Conservation (phyloP, 1,139 yeast species). For the Nakaseomyces glabratus region DNA sequence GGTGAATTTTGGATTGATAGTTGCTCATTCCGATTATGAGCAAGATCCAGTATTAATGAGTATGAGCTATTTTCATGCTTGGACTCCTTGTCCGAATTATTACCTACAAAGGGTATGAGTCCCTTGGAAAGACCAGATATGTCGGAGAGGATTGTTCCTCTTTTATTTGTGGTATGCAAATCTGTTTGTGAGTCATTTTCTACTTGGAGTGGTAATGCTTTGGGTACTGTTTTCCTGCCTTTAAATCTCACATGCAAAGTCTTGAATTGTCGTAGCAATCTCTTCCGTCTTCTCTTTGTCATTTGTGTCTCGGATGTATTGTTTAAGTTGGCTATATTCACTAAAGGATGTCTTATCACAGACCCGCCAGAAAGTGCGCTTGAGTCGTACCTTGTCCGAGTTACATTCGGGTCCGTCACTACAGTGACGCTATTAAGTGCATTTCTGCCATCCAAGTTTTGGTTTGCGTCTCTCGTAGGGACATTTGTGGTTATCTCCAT, state of each 20-base stretch:
- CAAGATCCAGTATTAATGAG: conserved; percentile 7
- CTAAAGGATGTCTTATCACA: conserved; percentile 3
- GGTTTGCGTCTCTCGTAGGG: not conserved
- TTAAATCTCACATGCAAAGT: not conserved
- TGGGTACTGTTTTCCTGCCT: not conserved
- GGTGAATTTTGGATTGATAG: conserved; percentile 9
- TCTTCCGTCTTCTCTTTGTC: conserved; percentile 2
- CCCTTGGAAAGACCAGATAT: conserved; percentile 1
- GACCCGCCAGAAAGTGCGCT: conserved; percentile 1
- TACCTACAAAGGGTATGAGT: conserved; percentile 2
- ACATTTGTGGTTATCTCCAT: conserved; percentile 21
- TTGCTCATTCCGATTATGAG: not conserved
- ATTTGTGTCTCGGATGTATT: not conserved
- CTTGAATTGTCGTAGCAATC: not conserved
- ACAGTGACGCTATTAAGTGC: not conserved
- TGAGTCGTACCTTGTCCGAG: conserved; percentile 1
- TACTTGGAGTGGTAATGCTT: not conserved
- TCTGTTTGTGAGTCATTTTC: not conserved
- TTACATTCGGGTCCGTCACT: not conserved
- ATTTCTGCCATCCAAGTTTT: conserved; percentile 6
- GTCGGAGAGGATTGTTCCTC: conserved; percentile 3
- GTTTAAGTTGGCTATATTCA: not conserved
- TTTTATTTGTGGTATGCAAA: not conserved
- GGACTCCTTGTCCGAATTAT: not conserved
- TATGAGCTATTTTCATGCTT: conserved; percentile 10